Percentiles rank a stretch among this genome's conserved stretches.
phyloP scores from a whole-genome alignment of 129 eudicot species.

The Flaveria robusta region DNA sequence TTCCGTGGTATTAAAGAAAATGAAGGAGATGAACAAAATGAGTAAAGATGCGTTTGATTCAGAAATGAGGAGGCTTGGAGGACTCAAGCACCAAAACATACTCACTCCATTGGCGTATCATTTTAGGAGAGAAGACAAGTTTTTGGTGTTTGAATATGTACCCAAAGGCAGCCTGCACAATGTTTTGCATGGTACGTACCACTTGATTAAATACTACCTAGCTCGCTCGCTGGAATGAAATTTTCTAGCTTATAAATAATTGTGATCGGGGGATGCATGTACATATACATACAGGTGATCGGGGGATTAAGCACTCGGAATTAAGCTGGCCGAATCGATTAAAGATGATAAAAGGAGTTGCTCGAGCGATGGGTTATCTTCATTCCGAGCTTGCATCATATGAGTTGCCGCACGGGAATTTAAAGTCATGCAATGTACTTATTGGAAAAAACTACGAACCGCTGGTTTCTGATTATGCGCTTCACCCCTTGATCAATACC shows the following conservation, averaged over 20 bases:
- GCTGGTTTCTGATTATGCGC: conserved; percentile 60
- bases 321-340: conserved; percentile 65
- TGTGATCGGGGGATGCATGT: too few relatives aligned
- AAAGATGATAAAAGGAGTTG: conserved; percentile 70
- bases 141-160: conserved; percentile 58
- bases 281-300: conserved; percentile 47
- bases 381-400: conserved; percentile 52
- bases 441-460: conserved; percentile 51
- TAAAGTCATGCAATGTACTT: conserved; percentile 79
- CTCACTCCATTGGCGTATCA: conserved; percentile 74
- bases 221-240: too few relatives aligned
- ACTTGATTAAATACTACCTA: too few relatives aligned
- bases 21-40: conserved; percentile 63
- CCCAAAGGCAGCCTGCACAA: conserved; percentile 71
- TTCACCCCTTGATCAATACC: conserved; percentile 45
- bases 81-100: conserved; percentile 54
- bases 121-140: conserved; percentile 73
- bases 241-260: too few relatives aligned
- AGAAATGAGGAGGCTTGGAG: conserved; percentile 53
- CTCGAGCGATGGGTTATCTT: conserved; percentile 60
- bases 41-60: conserved; percentile 56
- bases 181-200: conserved; percentile 58
- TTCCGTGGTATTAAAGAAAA: conserved; percentile 67
- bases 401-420: conserved; percentile 80
- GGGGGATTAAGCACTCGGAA: conserved; percentile 50